Evolutionary conservation across 345 rosid genomes (phyloP).

Genomic region (Lepidium africanum): DNA sequence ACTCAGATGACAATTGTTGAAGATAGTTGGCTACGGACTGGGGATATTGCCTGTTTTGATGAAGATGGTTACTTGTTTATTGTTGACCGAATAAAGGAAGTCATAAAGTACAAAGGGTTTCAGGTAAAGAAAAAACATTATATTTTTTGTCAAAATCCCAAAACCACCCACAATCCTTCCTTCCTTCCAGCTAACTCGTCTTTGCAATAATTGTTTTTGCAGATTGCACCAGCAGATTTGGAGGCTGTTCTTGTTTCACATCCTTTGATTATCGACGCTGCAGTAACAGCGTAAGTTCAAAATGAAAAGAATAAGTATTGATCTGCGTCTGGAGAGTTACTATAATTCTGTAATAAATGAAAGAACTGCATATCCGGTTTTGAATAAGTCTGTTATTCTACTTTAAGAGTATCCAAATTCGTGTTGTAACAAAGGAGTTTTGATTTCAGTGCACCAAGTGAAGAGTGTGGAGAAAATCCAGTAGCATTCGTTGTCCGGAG

Average conservation of each 20-base stretch:
- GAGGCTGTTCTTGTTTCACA: slow-evolving; percentile 64
- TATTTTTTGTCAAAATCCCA: not conserved
- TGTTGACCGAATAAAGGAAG: slow-evolving; percentile 72
- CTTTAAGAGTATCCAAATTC: not conserved
- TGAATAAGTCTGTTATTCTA: not conserved
- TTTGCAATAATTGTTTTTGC: slow-evolving; percentile 11
- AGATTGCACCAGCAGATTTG: slow-evolving; percentile 92
- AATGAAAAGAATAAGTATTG: not conserved
- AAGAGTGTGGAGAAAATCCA: slow-evolving; percentile 70
- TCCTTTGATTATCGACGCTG: slow-evolving; percentile 69
- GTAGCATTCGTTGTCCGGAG: slow-evolving; percentile 71
- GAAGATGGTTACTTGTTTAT: slow-evolving; percentile 64
- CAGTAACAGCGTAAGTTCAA: slow-evolving; percentile 55
- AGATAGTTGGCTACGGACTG: slow-evolving; percentile 83
- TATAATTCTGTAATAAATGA: too few relatives aligned
- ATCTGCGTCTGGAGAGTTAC: not conserved
- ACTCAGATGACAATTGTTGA: slow-evolving; percentile 46
- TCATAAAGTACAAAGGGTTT: slow-evolving; percentile 80
- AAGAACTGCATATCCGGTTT: not conserved
- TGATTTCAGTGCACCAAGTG: slow-evolving; percentile 36
- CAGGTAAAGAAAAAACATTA: slow-evolving; percentile 38
- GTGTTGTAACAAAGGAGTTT: not conserved
- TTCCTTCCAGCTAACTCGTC: not conserved
- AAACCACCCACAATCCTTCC: not conserved
- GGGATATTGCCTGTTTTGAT: slow-evolving; percentile 71